phyloP scores from a whole-genome alignment of 2,329 filamentous ascomycete species.

The Trematosphaeria pertusa region DNA sequence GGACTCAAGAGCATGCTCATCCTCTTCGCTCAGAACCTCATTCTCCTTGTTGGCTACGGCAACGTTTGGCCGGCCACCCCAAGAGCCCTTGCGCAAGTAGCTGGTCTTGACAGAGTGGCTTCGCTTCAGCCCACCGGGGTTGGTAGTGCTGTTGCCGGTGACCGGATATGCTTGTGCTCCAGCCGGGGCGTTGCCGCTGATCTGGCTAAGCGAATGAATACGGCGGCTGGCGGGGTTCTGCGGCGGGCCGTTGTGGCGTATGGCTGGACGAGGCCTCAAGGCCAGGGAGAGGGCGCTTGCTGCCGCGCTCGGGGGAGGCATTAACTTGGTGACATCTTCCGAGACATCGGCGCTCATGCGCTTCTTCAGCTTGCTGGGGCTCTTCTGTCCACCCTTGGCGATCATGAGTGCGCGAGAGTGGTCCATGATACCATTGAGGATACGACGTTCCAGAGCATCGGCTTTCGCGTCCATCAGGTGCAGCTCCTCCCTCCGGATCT shows the following conservation, averaged over 20 bases:
- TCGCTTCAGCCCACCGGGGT: conserved; percentile 61
- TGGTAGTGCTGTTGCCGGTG: conserved; percentile 35
- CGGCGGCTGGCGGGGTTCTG: conserved; percentile 63
- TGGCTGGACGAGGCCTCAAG: conserved; percentile 57
- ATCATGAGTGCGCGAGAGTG: conserved; percentile 92
- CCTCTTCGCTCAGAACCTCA: conserved; percentile 52
- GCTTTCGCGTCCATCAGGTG: conserved; percentile 89
- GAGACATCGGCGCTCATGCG: conserved; percentile 37
- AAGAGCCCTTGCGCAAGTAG: conserved; percentile 45
- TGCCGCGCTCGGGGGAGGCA: conserved; percentile 43
- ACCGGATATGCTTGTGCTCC: conserved; percentile 49
- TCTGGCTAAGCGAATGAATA: conserved; percentile 90
- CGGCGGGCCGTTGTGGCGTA: conserved; percentile 49
- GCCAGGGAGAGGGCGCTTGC: conserved; percentile 52
- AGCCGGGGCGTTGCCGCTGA: conserved; percentile 74
- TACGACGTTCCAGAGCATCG: conserved; percentile 86
- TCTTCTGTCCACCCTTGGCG: conserved; percentile 62
- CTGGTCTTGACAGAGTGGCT: conserved; percentile 50
- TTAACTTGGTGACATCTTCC: conserved; percentile 44
- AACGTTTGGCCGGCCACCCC: conserved; percentile 41
- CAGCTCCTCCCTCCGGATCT: conserved; percentile 88
- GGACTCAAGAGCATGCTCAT: conserved; percentile 47
- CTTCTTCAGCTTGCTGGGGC: conserved; percentile 45
- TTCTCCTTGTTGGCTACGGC: conserved; percentile 56
- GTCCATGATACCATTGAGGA: conserved; percentile 94